Conservation (phyloP, 495 filamentous ascomycete species). For the Penicillium psychrofluorescens region DNA sequence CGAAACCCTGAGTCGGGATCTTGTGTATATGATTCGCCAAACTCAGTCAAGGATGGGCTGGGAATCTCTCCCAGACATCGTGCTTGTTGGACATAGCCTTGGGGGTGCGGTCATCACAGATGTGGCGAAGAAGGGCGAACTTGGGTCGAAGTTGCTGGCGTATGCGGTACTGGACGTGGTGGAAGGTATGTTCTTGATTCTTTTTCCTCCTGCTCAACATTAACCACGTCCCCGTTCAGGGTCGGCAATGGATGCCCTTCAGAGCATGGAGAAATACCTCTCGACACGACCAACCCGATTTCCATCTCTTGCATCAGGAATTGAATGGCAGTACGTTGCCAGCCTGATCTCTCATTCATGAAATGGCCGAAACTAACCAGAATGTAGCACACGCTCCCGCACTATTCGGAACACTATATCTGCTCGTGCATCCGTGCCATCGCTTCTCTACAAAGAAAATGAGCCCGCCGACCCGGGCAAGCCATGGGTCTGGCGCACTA, state of each 20-base stretch:
- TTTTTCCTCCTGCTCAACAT: background rate
- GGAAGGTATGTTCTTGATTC: conserved; percentile 53
- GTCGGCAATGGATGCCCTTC: conserved; percentile 82
- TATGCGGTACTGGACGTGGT: conserved; percentile 94
- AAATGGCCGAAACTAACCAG: background rate
- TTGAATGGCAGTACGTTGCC: conserved; percentile 79
- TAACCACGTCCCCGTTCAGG: conserved; percentile 22
- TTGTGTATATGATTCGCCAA: conserved; percentile 59
- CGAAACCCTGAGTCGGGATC: conserved; percentile 62
- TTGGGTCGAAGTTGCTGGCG: conserved; percentile 66
- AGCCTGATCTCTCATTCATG: background rate
- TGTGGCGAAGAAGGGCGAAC: conserved; percentile 55
- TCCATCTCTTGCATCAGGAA: conserved; percentile 61
- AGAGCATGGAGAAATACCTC: conserved; percentile 89
- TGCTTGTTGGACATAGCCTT: conserved; percentile 90
- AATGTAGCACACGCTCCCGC: conserved; percentile 61
- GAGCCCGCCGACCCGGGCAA: conserved; percentile 24
- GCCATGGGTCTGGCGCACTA: conserved; percentile 78
- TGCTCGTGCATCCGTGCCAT: conserved; percentile 81
- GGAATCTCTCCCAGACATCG: conserved; percentile 61
- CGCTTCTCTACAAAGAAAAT: conserved; percentile 52
- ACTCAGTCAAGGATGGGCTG: conserved; percentile 61
- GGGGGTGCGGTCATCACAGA: conserved; percentile 93
- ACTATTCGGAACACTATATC: conserved; percentile 78
- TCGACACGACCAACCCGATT: conserved; percentile 77